Conservation (phyloP, 2,329 filamentous ascomycete species). For the Bretziella fagacearum region DNA sequence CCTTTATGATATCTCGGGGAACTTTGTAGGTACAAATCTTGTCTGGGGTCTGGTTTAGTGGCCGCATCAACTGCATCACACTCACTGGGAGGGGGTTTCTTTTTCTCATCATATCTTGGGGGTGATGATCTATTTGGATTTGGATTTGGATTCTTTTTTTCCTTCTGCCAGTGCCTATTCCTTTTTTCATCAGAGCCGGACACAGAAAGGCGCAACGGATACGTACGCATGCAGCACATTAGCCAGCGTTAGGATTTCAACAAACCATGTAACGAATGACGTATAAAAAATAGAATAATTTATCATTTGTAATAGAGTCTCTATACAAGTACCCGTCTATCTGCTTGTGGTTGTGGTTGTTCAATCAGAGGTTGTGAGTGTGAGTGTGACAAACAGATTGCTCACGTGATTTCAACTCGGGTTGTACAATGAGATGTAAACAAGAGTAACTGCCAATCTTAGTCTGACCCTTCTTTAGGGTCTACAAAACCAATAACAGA, state of each 20-base stretch:
- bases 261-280: conserved; percentile 12
- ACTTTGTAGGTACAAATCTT: neutral
- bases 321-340: too few relatives aligned
- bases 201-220: neutral
- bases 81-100: neutral
- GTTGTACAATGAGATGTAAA: too few relatives aligned
- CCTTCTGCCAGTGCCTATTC: neutral
- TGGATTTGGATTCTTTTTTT: neutral
- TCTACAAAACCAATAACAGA: too few relatives aligned
- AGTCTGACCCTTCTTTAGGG: too few relatives aligned
- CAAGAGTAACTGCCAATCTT: too few relatives aligned
- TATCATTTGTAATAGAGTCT: too few relatives aligned
- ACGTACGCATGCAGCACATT: neutral
- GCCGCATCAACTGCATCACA: conserved; percentile 13
- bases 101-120: neutral
- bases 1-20: conserved; percentile 6
- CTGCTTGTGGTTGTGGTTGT: too few relatives aligned
- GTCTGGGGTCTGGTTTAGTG: neutral
- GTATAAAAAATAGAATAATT: conserved; percentile 6
- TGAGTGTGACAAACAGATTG: too few relatives aligned
- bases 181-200: neutral
- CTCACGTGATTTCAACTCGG: too few relatives aligned
- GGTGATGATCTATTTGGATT: conserved; percentile 1
- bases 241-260: conserved; percentile 13
- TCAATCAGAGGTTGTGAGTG: too few relatives aligned